Evolutionary conservation across 1,284 basidiomycete species (phyloP).

Genomic region (Trichosporon sp.): DNA sequence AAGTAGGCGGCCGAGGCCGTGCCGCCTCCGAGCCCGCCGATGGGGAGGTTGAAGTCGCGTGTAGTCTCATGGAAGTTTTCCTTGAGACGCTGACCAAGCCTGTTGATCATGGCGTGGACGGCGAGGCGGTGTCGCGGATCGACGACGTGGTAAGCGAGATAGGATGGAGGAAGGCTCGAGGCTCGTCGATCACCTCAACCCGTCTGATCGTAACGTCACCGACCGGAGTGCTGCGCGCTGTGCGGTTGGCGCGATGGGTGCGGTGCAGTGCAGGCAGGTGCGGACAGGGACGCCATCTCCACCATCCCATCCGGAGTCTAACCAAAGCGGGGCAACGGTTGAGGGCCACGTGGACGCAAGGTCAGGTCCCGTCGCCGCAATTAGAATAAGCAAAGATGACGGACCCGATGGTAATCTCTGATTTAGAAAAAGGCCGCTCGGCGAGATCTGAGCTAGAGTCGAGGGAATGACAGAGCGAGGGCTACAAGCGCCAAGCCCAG

Average conservation of each 20-base stretch:
- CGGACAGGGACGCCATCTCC: too few species aligned
- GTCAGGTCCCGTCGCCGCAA: not conserved
- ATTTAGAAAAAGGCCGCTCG: not conserved
- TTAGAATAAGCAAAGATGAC: not conserved
- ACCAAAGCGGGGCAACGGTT: not conserved
- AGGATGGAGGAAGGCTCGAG: not conserved
- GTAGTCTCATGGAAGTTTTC: constrained; percentile 50
- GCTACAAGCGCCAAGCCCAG: not conserved
- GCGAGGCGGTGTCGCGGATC: too few species aligned
- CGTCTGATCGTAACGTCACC: not conserved
- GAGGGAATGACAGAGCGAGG: too few species aligned
- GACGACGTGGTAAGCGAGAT: not conserved
- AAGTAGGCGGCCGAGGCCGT: constrained; percentile 42
- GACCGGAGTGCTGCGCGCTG: too few species aligned
- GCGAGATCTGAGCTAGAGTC: too few species aligned
- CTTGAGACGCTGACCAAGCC: constrained; percentile 47
- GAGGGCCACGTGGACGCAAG: not conserved
- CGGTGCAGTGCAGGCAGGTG: not conserved
- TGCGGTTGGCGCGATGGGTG: too few species aligned
- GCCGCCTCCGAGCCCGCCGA: constrained; percentile 21
- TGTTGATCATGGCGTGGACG: constrained; percentile 28
- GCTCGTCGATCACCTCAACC: too few species aligned
- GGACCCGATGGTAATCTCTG: not conserved
- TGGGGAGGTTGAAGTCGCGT: constrained; percentile 43
- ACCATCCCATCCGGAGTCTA: too few species aligned